Evolutionary conservation across 148 eudicot species (phyloP).

Genomic region (Amaranthus palmeri): DNA sequence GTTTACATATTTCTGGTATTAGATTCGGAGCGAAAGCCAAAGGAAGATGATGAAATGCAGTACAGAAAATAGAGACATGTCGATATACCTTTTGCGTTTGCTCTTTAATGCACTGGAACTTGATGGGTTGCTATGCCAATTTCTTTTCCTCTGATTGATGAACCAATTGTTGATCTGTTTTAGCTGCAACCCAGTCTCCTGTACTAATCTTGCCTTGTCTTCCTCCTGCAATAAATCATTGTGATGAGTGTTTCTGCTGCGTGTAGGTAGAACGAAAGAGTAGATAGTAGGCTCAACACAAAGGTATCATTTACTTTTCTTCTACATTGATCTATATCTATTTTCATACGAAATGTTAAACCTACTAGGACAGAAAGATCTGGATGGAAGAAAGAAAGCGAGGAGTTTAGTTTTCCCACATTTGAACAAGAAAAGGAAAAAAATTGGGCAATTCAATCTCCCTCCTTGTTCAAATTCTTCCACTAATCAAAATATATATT

Average conservation of each 20-base stretch:
- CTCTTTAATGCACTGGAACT: slow-evolving; percentile 58
- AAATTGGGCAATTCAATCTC: no score
- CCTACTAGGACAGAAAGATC: neutral
- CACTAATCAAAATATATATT: no score
- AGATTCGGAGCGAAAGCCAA: neutral
- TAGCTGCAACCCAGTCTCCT: slow-evolving; percentile 87
- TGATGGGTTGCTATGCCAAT: slow-evolving; percentile 92
- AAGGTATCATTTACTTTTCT: neutral
- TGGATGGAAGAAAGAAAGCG: no score
- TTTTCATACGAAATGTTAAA: neutral
- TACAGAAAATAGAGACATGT: neutral
- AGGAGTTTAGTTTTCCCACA: no score
- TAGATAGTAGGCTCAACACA: neutral
- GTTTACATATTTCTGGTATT: neutral
- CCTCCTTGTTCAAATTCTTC: no score
- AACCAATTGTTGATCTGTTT: slow-evolving; percentile 98
- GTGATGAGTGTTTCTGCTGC: neutral
- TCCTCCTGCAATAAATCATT: slow-evolving; percentile 53
- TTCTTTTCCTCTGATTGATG: slow-evolving; percentile 92
- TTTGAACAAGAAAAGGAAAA: no score
- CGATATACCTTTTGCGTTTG: slow-evolving; percentile 76
- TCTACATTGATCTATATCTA: neutral
- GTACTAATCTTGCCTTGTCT: slow-evolving; percentile 89
- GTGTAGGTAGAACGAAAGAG: neutral
- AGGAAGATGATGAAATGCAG: neutral